Percentiles rank a stretch among this genome's conserved stretches.
Conservation (phyloP, 805 yeast species). For the Sugiyamaella mastotermitis region DNA sequence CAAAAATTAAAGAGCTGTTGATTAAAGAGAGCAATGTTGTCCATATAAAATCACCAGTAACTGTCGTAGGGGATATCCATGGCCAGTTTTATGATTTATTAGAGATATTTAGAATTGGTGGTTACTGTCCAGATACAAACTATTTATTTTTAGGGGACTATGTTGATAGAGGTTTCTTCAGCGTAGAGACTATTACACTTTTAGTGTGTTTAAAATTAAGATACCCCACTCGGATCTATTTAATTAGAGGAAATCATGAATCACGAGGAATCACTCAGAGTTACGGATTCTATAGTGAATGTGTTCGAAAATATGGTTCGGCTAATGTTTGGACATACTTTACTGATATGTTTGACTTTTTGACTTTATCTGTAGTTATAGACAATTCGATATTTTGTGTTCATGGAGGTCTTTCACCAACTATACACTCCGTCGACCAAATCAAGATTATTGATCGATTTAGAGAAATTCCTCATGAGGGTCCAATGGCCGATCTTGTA, state of each 20-base stretch:
- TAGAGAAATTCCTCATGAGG: conserved; percentile 96
- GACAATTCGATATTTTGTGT: conserved; percentile 89
- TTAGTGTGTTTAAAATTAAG: conserved; percentile 77
- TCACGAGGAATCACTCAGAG: conserved; percentile 94
- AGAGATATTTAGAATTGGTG: conserved; percentile 92
- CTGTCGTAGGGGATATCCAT: conserved; percentile 96
- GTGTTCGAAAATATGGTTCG: conserved; percentile 79
- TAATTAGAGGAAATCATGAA: conserved; percentile 94
- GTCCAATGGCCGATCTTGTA: conserved; percentile 98
- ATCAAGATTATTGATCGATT: conserved; percentile 85
- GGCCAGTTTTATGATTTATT: conserved; percentile 93
- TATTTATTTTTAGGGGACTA: conserved; percentile 92
- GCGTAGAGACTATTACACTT: conserved; percentile 85
- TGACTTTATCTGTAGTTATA: conserved; percentile 83
- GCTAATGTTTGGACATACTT: conserved; percentile 80
- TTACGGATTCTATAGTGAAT: conserved; percentile 95
- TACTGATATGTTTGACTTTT: conserved; percentile 88
- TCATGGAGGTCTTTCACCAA: conserved; percentile 96
- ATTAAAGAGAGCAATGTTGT: conserved; percentile 82
- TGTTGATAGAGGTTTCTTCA: conserved; percentile 91
- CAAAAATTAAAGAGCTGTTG: conserved; percentile 74
- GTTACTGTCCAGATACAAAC: conserved; percentile 87
- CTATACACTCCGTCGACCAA: conserved; percentile 89
- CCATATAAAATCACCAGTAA: conserved; percentile 76
- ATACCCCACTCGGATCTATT: conserved; percentile 75